phyloP scores from a whole-genome alignment of 805 yeast genomes.

The Candida boleticola region DNA sequence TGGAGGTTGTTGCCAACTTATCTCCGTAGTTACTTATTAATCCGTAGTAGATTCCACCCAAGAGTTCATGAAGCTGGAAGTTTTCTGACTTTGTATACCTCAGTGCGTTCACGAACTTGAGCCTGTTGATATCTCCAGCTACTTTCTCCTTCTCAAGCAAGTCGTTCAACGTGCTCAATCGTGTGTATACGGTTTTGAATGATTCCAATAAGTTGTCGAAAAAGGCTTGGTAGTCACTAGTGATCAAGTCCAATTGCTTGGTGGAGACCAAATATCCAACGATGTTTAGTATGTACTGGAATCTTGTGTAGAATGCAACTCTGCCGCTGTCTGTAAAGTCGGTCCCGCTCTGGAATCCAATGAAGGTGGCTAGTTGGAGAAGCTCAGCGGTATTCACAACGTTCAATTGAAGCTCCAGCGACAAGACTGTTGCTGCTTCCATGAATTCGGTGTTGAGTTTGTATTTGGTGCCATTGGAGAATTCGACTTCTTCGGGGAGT shows the following conservation, averaged over 20 bases:
- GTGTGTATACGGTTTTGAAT: conserved; percentile 56
- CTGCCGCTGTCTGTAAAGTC: conserved; percentile 60
- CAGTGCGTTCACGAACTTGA: conserved; percentile 36
- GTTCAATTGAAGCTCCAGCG: conserved; percentile 54
- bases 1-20: conserved; percentile 25
- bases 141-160: conserved; percentile 45
- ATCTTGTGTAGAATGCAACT: conserved; percentile 64
- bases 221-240: conserved; percentile 16
- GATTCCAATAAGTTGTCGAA: conserved; percentile 49
- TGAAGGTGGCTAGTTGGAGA: conserved; percentile 45
- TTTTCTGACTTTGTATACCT: conserved; percentile 62
- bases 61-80: conserved; percentile 63
- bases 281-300: conserved; percentile 71
- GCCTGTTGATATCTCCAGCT: conserved; percentile 48
- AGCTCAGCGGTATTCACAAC: conserved; percentile 75
- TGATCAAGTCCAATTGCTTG: conserved; percentile 11
- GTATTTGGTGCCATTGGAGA: conserved; percentile 59
- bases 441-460: conserved; percentile 66
- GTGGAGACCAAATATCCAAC: conserved; percentile 30
- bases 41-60: conserved; percentile 65
- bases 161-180: conserved; percentile 54
- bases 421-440: conserved; percentile 56
- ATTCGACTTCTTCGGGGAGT: conserved; percentile 29
- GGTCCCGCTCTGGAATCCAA: conserved; percentile 44
- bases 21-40: conserved; percentile 38